Base-by-base conservation (phyloP, 306 rosid species). In the Oxytropis ochrocephala region DNA sequence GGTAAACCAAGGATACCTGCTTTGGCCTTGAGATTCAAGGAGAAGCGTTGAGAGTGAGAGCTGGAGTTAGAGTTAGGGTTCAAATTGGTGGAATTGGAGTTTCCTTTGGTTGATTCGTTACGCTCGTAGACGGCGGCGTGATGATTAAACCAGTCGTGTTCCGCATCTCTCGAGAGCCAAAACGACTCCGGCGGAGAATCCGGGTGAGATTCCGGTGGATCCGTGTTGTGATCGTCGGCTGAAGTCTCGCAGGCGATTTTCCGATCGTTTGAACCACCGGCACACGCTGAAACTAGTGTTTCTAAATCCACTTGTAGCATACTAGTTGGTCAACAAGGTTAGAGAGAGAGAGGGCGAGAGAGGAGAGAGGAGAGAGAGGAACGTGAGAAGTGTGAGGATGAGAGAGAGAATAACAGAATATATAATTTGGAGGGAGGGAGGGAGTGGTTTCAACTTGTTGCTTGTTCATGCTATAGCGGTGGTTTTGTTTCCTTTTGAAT, bases 281-380 rank as follows among this genome's bases (percentile, higher is more conserved):
- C 86, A 12, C 97, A 94, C 11, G 79, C 96, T 27, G 97, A 81
- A 54, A 91, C 98, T 6, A 93, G 80, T 52, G 91, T 79, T 79
- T 93, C 98, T 51, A 92, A 80, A 85, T 91, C 95, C 21, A 88
- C 95, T 70, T 91, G 97, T 46, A 92, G 91, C 99, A 94, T 91
- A 27, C 35, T 49, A 53, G 65, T 14, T 2, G 0, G 50, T n/a
- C 36, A 72, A 72, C 41, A 47, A 46, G 50, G 1, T 5, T 11
- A 30, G 0, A 59, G 66, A n/a, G 21, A n/a, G 6, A 18, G 51
- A 13, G 16, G 18, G 9, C 17, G 9, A 11, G n/a, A n/a, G 8
- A 24, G 14, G 30, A 17, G 14, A 18, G 38, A 10, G 39, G 11
- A 69, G 43, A 13, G 17, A 68, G 7, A 17, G 11, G 9, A 1